Conservation (phyloP, 176 grass and related monocot species). For the Hsuehochloa calcarea region DNA sequence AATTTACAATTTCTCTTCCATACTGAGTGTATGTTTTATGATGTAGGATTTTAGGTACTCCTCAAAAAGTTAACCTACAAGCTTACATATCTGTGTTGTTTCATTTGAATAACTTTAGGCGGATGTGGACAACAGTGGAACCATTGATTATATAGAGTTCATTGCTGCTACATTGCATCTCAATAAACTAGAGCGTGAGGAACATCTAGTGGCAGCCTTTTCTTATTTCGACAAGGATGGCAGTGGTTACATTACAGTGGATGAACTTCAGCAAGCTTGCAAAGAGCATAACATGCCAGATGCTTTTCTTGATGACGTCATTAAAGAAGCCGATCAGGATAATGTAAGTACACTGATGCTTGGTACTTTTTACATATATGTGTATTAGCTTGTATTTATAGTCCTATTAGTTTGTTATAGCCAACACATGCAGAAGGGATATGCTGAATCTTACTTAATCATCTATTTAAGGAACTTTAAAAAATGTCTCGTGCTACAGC, state of each 20-base stretch:
- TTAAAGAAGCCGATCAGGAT: constrained; percentile 61
- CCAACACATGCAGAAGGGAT: neutral
- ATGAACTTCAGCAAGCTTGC: constrained; percentile 66
- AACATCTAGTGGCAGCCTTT: constrained; percentile 65
- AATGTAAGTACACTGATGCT: constrained; percentile 48
- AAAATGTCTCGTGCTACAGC: neutral
- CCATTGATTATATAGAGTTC: constrained; percentile 72
- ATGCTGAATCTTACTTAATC: neutral
- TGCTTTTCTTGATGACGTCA: constrained; percentile 63
- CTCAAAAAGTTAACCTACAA: neutral
- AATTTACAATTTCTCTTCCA: neutral
- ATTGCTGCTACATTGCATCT: constrained; percentile 65
- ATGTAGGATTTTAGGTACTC: constrained; percentile 1
- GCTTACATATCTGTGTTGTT: constrained; percentile 22
- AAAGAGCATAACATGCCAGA: constrained; percentile 71
- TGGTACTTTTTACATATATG: neutral
- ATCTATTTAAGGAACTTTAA: neutral
- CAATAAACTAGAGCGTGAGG: constrained; percentile 63
- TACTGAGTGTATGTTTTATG: neutral
- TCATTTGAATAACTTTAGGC: constrained; percentile 50
- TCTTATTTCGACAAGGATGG: constrained; percentile 72
- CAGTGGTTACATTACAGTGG: constrained; percentile 65
- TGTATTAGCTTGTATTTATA: neutral
- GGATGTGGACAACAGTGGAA: constrained; percentile 62
- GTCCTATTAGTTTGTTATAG: neutral